Base-by-base conservation (phyloP, 2,329 filamentous ascomycete genomes). In the Hawksworthiomyces lignivorus region DNA sequence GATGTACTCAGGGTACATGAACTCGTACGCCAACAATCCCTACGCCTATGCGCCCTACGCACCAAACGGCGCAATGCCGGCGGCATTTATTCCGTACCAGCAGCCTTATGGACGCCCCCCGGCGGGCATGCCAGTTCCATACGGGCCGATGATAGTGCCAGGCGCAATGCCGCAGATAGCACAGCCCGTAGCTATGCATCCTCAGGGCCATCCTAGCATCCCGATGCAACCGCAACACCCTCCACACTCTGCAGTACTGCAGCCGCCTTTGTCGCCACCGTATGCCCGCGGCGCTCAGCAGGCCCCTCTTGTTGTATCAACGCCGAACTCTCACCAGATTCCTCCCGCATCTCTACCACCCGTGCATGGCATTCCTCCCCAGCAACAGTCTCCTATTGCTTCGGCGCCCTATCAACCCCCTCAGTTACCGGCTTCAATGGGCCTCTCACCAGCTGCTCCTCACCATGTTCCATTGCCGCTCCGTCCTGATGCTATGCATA, bases 1-100 rank as follows among this genome's bases (percentile, higher is more conserved):
- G 48, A 68, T 76, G 62, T 77, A 76, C 55, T 61, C 64, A 46
- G 59, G 57, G 52, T 77, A 75, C 56, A 67, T 70, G 57, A 59
- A 63, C 53, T 63, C 67, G 7, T 79, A 78, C 55, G 59, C 63
- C 54, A 55, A 56, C 50, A 38, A 42, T 14, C 52, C 61, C 50
- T 35, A 44, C 19, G 52, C 61, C 50, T 76, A 74, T 18, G 49
- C n/a, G n/a, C n/a, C 29, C 54, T 73, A 70, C 48, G 67, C 70
- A 24, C 57, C 62, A 7, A 49, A 49, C 17, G 63, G 60, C 14
- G 63, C 56, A 33, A 67, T 75, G 54, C 57, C 62, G 6, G 48
- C 48, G 15, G 63, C 62, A 21, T 75, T 73, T 52, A 62, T 70
- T 53, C 64, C 67, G 15, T 75, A 75, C 51, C 68, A 64, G 44